phyloP scores from a whole-genome alignment of 2,329 filamentous ascomycete species.

The Aspergillus persii region DNA sequence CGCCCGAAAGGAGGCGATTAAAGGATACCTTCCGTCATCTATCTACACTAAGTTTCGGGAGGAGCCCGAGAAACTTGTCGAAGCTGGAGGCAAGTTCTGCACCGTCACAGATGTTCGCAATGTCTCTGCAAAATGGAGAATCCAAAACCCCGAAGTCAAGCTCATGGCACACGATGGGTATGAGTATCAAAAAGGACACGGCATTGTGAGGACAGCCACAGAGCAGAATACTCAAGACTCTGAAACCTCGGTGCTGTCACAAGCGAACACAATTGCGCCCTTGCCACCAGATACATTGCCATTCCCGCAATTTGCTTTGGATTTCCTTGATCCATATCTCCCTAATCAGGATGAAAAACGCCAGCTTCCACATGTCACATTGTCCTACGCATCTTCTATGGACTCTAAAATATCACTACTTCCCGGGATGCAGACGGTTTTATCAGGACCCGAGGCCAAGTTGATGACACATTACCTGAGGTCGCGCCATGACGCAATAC shows the following conservation, averaged over 20 bases:
- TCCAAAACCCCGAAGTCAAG: constrained; percentile 43
- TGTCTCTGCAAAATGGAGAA: constrained; percentile 48
- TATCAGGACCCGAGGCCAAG: constrained; percentile 82
- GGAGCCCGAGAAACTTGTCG: constrained; percentile 43
- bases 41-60: constrained; percentile 50
- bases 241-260: constrained; percentile 8
- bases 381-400: constrained; percentile 89
- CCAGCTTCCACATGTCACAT: constrained; percentile 61
- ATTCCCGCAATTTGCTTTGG: constrained; percentile 45
- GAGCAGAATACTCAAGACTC: constrained; percentile 13
- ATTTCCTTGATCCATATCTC: constrained; percentile 53
- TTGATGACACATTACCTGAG: constrained; percentile 92
- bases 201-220: constrained; percentile 35
- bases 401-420: constrained; percentile 75
- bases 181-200: constrained; percentile 43
- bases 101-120: constrained; percentile 50
- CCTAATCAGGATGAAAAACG: constrained; percentile 36
- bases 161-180: constrained; percentile 47
- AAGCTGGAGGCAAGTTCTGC: constrained; percentile 46
- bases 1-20: constrained; percentile 44
- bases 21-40: constrained; percentile 48
- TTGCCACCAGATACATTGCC: constrained; percentile 41
- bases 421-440: constrained; percentile 74
- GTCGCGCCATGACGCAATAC: constrained; percentile 76
- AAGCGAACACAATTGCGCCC: constrained; percentile 15